phyloP scores from a whole-genome alignment of 202 grass and related monocot species.

The Eragrostis tef region DNA sequence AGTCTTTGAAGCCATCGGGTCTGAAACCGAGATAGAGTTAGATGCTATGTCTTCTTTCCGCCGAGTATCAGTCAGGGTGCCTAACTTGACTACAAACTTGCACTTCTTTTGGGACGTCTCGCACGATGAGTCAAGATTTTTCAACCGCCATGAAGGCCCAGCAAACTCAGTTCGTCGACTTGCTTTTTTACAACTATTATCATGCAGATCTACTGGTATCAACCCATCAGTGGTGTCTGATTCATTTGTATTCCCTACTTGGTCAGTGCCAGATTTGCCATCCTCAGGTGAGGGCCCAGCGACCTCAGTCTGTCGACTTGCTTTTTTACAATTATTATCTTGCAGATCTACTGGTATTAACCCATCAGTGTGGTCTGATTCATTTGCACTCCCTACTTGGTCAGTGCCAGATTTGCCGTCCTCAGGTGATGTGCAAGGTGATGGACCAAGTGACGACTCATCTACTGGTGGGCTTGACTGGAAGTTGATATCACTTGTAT shows the following conservation, averaged over 20 bases:
- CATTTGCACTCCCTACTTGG: conserved; percentile 38
- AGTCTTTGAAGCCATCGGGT: conserved; percentile 83
- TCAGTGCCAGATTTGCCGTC: conserved; percentile 50
- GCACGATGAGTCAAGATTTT: conserved; percentile 50
- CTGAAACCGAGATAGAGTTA: conserved; percentile 65
- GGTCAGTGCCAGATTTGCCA: conserved; percentile 48
- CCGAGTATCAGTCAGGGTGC: conserved; percentile 46
- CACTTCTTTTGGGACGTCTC: conserved; percentile 69
- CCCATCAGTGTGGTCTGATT: conserved; percentile 34
- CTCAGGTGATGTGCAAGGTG: conserved; percentile 43
- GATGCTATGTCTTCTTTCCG: conserved; percentile 62
- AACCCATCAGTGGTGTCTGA: conserved; percentile 24
- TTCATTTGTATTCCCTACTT: conserved; percentile 43
- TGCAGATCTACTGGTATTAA: conserved; percentile 43
- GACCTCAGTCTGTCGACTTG: conserved; percentile 33
- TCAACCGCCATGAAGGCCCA: conserved; percentile 35
- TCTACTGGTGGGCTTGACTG: conserved; percentile 46
- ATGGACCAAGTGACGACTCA: conserved; percentile 42
- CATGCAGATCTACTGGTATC: conserved; percentile 45
- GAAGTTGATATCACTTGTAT: conserved; percentile 53
- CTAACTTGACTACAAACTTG: conserved; percentile 68
- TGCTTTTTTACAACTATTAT: conserved; percentile 55
- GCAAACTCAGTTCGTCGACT: conserved; percentile 30
- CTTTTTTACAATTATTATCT: conserved; percentile 55
- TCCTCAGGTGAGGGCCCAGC: conserved; percentile 39